A percentile compares a stretch with the other conserved stretches of the same genome.
These are phyloP conservation scores for Fagopyrum esculentum DNA, from an alignment of 148 eudicot genomes.

Conservation along the genomic window DNA sequence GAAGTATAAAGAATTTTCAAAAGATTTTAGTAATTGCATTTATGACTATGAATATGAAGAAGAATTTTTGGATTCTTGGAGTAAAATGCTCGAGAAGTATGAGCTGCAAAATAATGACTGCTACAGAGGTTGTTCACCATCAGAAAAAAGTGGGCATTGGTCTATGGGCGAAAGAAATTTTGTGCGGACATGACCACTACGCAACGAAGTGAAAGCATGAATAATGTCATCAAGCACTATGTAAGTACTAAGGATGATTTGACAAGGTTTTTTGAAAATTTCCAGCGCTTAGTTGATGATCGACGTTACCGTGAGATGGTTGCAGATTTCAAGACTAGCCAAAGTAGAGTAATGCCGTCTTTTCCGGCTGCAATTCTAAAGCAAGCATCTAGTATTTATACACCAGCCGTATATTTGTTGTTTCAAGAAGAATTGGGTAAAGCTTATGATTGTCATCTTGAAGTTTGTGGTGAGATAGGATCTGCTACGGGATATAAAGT, in stretches of 20 bases:
- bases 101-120: too few species aligned
- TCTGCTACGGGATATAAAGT: neutral
- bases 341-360: constrained; percentile 34
- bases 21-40: too few species aligned
- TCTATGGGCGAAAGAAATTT: too few species aligned
- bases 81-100: too few species aligned
- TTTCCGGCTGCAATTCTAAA: constrained; percentile 54
- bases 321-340: constrained; percentile 60
- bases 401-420: constrained; percentile 48
- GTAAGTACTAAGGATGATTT: constrained; percentile 69
- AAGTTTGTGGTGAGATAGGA: neutral
- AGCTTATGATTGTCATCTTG: neutral
- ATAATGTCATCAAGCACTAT: constrained; percentile 27
- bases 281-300: constrained; percentile 55
- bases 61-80: too few species aligned
- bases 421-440: constrained; percentile 23
- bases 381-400: constrained; percentile 59
- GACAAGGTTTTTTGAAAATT: constrained; percentile 64
- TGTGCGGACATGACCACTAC: too few species aligned
- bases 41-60: too few species aligned
- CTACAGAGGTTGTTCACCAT: too few species aligned
- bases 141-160: too few species aligned
- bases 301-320: constrained; percentile 58
- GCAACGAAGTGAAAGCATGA: too few species aligned
- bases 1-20: too few species aligned